Evolutionary conservation across 768 basidiomycete species (phyloP), one percentile per base, ranked within the genome.

Genomic region (Pisolithus sp.): DNA sequence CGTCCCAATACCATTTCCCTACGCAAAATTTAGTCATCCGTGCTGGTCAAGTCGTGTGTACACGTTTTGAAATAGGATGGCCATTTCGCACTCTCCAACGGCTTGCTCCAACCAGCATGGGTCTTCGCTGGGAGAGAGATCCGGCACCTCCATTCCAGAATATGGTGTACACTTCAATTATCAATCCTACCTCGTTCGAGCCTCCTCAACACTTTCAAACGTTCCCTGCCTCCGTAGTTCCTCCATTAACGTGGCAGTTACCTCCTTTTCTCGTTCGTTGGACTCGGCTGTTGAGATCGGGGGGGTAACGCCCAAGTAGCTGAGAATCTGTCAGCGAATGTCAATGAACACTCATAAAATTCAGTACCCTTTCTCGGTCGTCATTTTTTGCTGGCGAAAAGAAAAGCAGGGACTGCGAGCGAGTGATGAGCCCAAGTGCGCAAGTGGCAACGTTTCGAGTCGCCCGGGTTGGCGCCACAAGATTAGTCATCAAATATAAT

Each of bases 1-100:
- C 89, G 85, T 17, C 91, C 94, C 18, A 99, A 79, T 12, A 98
- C 90, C 51, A 89, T 79, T 73, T 98, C 95, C 75, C 96, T 98
- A 69, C 15, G 53, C 49, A 59, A 57, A 23, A 55, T 59, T 48
- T 50, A 49, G 48, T 38, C 50, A 55, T 63, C 57, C 65, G 67
- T 49, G 48, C 54, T 36, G 50, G 26, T 56, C 54, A 30, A 40
- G 30, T 17, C 28, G 23, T 36, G 36, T 36, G 38, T 20, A 48
- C 15, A 21, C n/a, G 46, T 39, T 28, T 38, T 21, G 42, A 21
- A 24, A 31, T 38, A 18, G 30, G 7, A 37, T 53, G 20, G 24
- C 12, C 44, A 24, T n/a, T 23, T 18, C 18, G n/a, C 7, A n/a
- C 30, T 44, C 41, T 23, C 20, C 28, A 45, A 6, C 4, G 43